Evolutionary conservation across 306 rosid genomes (phyloP), one percentile per base, ranked within the genome.

Genomic region (Prunus mongolica): DNA sequence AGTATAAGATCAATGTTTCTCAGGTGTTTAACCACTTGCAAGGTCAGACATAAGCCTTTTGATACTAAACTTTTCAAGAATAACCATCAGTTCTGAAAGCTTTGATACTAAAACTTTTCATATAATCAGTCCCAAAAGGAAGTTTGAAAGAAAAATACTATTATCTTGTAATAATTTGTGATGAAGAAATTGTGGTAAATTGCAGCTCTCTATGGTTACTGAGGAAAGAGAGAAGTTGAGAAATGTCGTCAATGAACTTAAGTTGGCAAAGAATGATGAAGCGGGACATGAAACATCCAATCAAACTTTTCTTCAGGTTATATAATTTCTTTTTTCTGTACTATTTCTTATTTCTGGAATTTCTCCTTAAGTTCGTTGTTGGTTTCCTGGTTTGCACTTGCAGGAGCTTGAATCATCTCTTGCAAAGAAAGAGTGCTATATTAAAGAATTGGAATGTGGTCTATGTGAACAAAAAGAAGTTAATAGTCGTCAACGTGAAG

Each of bases 351-450:
- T 76, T 73, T 41, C 27, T 61, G 75, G 20, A 25, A 55, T 70
- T 45, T 74, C 77, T 78, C 56, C 49, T 80, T 63, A 72, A 77
- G 56, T 11, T 64, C 57, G 69, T 75, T 80, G 49, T 73, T 84
- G 20, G 14, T 73, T 61, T 70, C 76, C 71, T 84, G 66, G n/a
- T 79, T 87, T 74, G 82, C 74, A 47, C 76, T 25, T 83, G 68
- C 89, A 95, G 97, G 96, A 86, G 67, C 87, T 85, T 84, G 96
- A 95, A 80, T 84, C 91, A 50, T 83, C 86, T 58, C 89, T 95
- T 73, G 82, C 72, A 22, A 90, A 86, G 77, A 92, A 88, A 83
- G 97, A 87, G 65, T 80, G 75, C 60, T 88, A 77, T 62, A 83
- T 95, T 69, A 89, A 90, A 77, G 97, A 90, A 71, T 78, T 92